These are phyloP conservation scores for Cryphonectria radicalis DNA, from an alignment of 2,329 filamentous ascomycete species.

Conservation along the genomic window DNA sequence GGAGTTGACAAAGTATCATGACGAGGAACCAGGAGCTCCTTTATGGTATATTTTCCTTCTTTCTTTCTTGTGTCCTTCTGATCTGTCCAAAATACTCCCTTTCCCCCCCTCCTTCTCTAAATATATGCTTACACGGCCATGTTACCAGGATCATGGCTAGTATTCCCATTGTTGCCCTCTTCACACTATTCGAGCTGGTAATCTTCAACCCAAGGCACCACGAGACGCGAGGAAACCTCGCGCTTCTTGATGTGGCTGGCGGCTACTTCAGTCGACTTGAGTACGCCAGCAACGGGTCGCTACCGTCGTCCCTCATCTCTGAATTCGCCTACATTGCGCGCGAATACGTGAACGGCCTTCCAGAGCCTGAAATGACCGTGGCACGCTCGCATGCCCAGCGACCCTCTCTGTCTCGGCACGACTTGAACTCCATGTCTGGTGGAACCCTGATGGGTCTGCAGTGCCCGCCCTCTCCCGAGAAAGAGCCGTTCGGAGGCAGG, in stretches of 20 bases:
- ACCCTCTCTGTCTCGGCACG: too few species aligned
- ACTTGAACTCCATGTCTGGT: not conserved
- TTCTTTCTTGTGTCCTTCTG: too few species aligned
- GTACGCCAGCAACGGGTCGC: constrained; percentile 41
- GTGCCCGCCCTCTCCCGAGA: not conserved
- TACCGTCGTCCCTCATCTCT: constrained; percentile 43
- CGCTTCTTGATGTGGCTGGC: constrained; percentile 45
- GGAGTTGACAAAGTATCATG: constrained; percentile 37
- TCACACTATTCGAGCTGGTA: constrained; percentile 48
- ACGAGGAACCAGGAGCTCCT: constrained; percentile 38
- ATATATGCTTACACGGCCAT: not conserved
- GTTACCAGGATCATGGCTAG: constrained; percentile 38
- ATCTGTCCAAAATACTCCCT: too few species aligned
- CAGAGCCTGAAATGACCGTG: not conserved
- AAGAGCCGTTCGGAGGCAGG: not conserved
- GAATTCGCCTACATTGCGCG: constrained; percentile 48
- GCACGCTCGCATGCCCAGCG: not conserved
- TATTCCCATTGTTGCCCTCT: constrained; percentile 43
- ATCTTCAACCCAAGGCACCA: constrained; percentile 42
- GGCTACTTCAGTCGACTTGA: constrained; percentile 50
- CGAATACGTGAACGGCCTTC: constrained; percentile 42
- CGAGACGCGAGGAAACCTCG: constrained; percentile 43
- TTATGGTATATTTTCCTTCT: constrained; percentile 33
- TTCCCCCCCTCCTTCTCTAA: not conserved
- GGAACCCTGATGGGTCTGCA: not conserved